Percentiles rank a stretch among this genome's conserved stretches.
These are phyloP conservation scores for Alternaria gaisen DNA, from an alignment of 2,329 filamentous ascomycete genomes.

Conservation along the genomic window DNA sequence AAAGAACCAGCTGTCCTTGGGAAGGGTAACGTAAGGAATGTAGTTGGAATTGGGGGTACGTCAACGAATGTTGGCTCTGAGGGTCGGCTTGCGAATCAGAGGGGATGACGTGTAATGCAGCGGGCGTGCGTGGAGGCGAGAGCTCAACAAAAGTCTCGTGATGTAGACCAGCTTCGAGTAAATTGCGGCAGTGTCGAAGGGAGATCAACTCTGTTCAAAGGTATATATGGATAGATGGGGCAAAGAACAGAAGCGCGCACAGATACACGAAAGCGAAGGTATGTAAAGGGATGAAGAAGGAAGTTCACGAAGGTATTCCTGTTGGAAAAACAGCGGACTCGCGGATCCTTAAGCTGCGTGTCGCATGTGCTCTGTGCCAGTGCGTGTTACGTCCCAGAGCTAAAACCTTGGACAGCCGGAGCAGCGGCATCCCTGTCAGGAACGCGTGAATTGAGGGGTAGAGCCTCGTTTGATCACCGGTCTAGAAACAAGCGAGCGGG, in stretches of 20 bases:
- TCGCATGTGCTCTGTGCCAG: constrained; percentile 25
- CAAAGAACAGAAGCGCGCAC: constrained; percentile 4
- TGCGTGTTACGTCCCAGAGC: constrained; percentile 27
- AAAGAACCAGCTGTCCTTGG: constrained; percentile 5
- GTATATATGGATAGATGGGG: neutral
- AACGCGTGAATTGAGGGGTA: constrained; percentile 17
- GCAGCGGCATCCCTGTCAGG: constrained; percentile 16
- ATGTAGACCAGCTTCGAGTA: constrained; percentile 23
- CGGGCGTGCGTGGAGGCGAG: constrained; percentile 1
- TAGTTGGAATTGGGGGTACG: neutral
- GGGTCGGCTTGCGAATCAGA: constrained; percentile 15
- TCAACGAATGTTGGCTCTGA: constrained; percentile 8
- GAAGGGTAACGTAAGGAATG: constrained; percentile 5
- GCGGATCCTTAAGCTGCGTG: constrained; percentile 19
- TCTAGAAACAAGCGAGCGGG: constrained; percentile 36
- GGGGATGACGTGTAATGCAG: constrained; percentile 8
- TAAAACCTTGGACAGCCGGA: constrained; percentile 10
- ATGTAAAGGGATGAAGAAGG: constrained; percentile 14
- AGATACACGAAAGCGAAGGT: constrained; percentile 19
- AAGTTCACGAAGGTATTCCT: constrained; percentile 7
- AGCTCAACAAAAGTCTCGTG: constrained; percentile 11
- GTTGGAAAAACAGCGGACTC: neutral
- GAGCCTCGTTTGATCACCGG: constrained; percentile 40
- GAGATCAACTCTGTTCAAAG: constrained; percentile 20
- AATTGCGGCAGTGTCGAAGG: constrained; percentile 26